Evolutionary conservation across 2,329 filamentous ascomycete species (phyloP).

Genomic region (Nigrograna mackinnonii): DNA sequence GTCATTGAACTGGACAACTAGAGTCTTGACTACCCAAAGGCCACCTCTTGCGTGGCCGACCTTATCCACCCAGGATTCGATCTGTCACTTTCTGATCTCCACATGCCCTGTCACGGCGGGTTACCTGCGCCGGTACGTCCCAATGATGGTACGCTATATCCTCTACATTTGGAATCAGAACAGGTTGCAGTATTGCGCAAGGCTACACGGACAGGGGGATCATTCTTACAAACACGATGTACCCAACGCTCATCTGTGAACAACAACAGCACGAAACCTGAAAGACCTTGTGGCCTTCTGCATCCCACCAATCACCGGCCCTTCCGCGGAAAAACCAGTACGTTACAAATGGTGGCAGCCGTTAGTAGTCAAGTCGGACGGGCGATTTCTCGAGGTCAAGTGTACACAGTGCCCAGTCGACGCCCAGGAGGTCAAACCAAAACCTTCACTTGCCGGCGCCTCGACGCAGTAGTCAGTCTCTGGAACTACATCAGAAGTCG

Average conservation of each 20-base stretch:
- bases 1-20: constrained; percentile 1
- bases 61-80: constrained; percentile 15
- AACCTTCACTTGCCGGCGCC: constrained; percentile 18
- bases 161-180: constrained; percentile 32
- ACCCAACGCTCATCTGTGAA: too few species aligned
- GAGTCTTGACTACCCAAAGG: neutral
- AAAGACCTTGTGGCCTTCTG: too few species aligned
- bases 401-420: constrained; percentile 15
- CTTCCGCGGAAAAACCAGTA: constrained; percentile 23
- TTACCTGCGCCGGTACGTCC: neutral
- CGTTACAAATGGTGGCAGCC: constrained; percentile 22
- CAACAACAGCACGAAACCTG: too few species aligned
- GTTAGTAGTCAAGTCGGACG: constrained; percentile 17
- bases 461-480: constrained; percentile 11
- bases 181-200: constrained; percentile 32
- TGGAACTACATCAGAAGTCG: constrained; percentile 7
- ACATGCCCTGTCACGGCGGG: constrained; percentile 1
- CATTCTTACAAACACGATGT: too few species aligned
- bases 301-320: constrained; percentile 20
- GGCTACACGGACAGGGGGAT: constrained; percentile 34
- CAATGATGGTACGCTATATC: neutral
- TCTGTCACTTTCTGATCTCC: constrained; percentile 30
- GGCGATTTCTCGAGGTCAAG: constrained; percentile 17
- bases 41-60: constrained; percentile 1
- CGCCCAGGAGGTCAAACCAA: constrained; percentile 16